These are phyloP conservation scores for Yarrowia keelungensis DNA, from an alignment of 805 yeast species.

Conservation along the genomic window DNA sequence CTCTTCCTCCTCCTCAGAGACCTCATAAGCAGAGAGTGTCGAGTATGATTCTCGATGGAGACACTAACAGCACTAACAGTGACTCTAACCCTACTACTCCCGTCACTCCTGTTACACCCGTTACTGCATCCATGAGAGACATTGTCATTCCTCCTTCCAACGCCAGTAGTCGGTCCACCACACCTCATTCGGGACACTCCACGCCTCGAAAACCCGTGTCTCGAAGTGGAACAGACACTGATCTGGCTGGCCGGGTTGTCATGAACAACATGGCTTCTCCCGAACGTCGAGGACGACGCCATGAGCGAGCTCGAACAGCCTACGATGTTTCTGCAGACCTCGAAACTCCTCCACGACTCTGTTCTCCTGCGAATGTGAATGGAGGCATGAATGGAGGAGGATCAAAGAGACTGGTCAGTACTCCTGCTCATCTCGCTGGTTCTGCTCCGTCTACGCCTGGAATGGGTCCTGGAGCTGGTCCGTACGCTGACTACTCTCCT, in stretches of 20 bases:
- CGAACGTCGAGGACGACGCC: slow-evolving; percentile 16
- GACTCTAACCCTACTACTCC: slow-evolving; percentile 3
- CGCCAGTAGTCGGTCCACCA: background rate
- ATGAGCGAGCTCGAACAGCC: slow-evolving; percentile 4
- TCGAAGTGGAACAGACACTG: slow-evolving; percentile 2
- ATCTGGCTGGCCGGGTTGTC: slow-evolving; percentile 6
- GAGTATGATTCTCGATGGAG: slow-evolving; percentile 6
- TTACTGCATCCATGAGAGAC: slow-evolving; percentile 1
- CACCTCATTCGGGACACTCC: slow-evolving; percentile 14
- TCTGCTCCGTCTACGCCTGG: slow-evolving; percentile 1
- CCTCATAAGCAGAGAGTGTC: slow-evolving; percentile 5
- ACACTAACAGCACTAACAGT: background rate
- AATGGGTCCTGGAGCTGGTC: slow-evolving; percentile 5
- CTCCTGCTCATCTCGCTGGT: background rate
- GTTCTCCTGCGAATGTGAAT: slow-evolving; percentile 5
- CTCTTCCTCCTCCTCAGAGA: slow-evolving; percentile 1
- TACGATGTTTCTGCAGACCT: background rate
- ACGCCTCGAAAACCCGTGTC: slow-evolving; percentile 20
- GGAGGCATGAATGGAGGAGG: background rate
- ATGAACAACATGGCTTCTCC: slow-evolving; percentile 18
- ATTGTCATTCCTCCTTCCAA: slow-evolving; percentile 1
- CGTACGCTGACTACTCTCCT: slow-evolving; percentile 21
- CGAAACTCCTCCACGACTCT: background rate
- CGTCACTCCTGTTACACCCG: background rate
- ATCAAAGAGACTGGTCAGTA: background rate